phyloP scores from a whole-genome alignment of 1,139 yeast species.

The Cylindricascospora bacillispora region DNA sequence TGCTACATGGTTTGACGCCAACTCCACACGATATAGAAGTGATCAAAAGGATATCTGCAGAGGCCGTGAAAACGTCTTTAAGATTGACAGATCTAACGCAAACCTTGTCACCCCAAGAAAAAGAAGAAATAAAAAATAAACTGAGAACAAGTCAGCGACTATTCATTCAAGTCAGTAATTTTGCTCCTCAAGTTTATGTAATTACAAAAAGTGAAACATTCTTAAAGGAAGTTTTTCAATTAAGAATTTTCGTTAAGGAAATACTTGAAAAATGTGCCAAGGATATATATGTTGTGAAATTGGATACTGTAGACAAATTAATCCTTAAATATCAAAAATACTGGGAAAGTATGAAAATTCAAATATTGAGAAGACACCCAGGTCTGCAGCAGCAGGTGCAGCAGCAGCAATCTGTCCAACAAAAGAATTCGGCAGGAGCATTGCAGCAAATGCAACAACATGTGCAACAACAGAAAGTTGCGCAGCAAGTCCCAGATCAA shows the following conservation, averaged over 20 bases:
- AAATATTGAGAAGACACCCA: conserved; percentile 29
- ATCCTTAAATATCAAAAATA: conserved; percentile 56
- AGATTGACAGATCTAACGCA: conserved; percentile 49
- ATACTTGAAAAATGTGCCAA: conserved; percentile 49
- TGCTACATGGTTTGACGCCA: conserved; percentile 17
- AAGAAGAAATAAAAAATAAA: conserved; percentile 42
- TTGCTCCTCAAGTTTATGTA: conserved; percentile 59
- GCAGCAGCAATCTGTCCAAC: conserved; percentile 10
- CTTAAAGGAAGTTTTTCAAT: conserved; percentile 57
- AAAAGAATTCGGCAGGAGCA: conserved; percentile 1
- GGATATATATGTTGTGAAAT: conserved; percentile 54
- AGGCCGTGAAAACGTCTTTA: conserved; percentile 49
- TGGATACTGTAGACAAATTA: conserved; percentile 52
- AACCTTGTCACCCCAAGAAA: conserved; percentile 45
- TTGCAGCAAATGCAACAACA: conserved; percentile 2
- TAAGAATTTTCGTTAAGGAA: conserved; percentile 61
- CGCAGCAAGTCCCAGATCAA: background rate
- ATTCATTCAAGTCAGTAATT: conserved; percentile 51
- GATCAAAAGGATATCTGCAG: conserved; percentile 47
- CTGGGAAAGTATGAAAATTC: conserved; percentile 51
- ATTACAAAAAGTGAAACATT: conserved; percentile 58
- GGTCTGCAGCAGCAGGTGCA: conserved; percentile 25
- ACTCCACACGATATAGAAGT: conserved; percentile 32
- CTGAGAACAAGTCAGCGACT: conserved; percentile 46
- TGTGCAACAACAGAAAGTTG: background rate